These are phyloP conservation scores for Myriosclerotinia curreyana DNA, from an alignment of 2,329 filamentous ascomycete genomes.

Conservation along the genomic window DNA sequence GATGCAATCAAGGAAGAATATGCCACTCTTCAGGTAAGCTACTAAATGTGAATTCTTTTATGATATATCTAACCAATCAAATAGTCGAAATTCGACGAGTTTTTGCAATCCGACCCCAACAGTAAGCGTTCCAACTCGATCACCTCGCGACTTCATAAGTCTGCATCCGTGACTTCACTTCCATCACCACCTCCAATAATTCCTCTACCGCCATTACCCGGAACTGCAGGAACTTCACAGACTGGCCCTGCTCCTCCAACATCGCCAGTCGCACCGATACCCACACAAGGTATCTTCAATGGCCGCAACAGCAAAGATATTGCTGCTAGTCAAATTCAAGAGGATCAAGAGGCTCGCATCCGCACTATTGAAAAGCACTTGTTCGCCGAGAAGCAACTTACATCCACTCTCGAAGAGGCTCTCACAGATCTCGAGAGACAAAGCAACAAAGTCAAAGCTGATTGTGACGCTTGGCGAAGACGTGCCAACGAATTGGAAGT, in stretches of 20 bases:
- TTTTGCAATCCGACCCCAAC: conserved; percentile 35
- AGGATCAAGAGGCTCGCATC: conserved; percentile 94
- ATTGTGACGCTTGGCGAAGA: conserved; percentile 88
- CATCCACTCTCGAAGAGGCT: conserved; percentile 90
- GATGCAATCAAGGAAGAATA: conserved; percentile 68
- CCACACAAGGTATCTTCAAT: conserved; percentile 45
- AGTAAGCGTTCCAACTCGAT: conserved; percentile 56
- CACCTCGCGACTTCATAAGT: conserved; percentile 64
- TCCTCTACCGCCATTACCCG: conserved; percentile 87
- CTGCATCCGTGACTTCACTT: conserved; percentile 73
- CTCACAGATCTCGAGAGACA: conserved; percentile 90
- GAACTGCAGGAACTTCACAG: conserved; percentile 47
- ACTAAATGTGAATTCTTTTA: background rate
- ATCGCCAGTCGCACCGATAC: conserved; percentile 48
- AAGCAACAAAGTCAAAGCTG: conserved; percentile 85
- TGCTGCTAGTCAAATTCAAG: conserved; percentile 72
- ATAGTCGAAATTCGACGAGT: conserved; percentile 62
- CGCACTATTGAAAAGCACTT: conserved; percentile 96
- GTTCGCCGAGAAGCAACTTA: conserved; percentile 93
- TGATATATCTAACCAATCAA: conserved; percentile 18
- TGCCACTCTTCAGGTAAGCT: conserved; percentile 60
- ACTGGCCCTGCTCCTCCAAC: conserved; percentile 43
- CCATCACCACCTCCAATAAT: conserved; percentile 94
- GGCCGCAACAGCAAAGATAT: conserved; percentile 78
- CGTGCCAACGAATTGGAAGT: conserved; percentile 60